These are phyloP conservation scores for Scedosporium minutisporum DNA, from an alignment of 2,329 filamentous ascomycete species.

Conservation along the genomic window DNA sequence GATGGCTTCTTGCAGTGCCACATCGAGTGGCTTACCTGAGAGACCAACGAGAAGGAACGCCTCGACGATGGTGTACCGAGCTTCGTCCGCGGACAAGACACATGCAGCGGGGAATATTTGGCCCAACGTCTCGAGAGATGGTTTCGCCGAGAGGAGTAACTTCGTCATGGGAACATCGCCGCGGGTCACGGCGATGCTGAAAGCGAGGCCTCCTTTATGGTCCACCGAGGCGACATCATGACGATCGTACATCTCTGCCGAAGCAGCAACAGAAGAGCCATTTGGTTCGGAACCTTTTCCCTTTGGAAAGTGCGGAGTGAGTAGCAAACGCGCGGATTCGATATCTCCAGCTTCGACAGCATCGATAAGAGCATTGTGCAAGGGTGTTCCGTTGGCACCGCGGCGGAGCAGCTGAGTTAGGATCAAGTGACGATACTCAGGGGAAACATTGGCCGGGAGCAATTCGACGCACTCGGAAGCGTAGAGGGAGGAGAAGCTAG, in stretches of 20 bases:
- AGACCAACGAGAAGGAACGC: conserved; percentile 40
- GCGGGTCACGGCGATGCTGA: conserved; percentile 37
- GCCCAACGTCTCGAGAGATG: conserved; percentile 35
- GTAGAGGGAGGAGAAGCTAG: conserved; percentile 29
- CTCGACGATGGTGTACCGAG: conserved; percentile 39
- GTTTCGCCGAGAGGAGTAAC: conserved; percentile 35
- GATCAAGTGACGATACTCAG: conserved; percentile 34
- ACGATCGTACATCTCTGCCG: conserved; percentile 23
- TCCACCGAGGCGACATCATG: conserved; percentile 44
- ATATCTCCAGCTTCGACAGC: conserved; percentile 38
- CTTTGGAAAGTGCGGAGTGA: conserved; percentile 36
- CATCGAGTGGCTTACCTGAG: conserved; percentile 34
- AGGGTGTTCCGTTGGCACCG: conserved; percentile 35
- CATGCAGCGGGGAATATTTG: conserved; percentile 38
- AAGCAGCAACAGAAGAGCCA: conserved; percentile 10
- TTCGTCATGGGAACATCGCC: conserved; percentile 34
- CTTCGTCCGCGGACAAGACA: conserved; percentile 25
- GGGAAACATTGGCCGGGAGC: conserved; percentile 35
- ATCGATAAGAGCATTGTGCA: conserved; percentile 42
- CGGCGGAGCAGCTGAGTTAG: conserved; percentile 37
- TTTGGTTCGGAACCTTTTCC: conserved; percentile 14
- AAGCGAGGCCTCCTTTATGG: conserved; percentile 39
- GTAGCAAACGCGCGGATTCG: conserved; percentile 36
- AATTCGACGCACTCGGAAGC: conserved; percentile 41
- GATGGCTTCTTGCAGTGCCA: conserved; percentile 42